Evolutionary conservation across 2,329 filamentous ascomycete genomes (phyloP).

Genomic region (Didymosphaeria variabile): DNA sequence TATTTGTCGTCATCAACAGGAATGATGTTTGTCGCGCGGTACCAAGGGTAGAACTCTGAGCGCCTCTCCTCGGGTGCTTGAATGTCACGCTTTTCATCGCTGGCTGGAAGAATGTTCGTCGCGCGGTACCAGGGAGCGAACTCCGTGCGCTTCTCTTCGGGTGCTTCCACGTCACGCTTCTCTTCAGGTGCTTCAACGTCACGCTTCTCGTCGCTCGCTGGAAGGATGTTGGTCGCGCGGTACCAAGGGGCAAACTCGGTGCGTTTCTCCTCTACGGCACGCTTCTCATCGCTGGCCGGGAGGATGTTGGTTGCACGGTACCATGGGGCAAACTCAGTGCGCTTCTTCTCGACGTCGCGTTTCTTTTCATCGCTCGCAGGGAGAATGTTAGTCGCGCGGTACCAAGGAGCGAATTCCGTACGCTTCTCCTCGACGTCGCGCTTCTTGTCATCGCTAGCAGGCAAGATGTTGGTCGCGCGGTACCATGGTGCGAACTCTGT

Average conservation of each 20-base stretch:
- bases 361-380: conserved; percentile 7
- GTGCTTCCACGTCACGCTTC: background rate
- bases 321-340: conserved; percentile 1
- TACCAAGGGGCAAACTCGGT: conserved; percentile 11
- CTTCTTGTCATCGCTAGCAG: conserved; percentile 10
- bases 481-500: conserved; percentile 10
- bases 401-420: conserved; percentile 1
- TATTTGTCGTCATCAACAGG: conserved; percentile 6
- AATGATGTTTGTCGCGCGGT: conserved; percentile 12
- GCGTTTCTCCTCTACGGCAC: conserved; percentile 2
- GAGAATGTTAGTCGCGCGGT: conserved; percentile 9
- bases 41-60: conserved; percentile 8
- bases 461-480: conserved; percentile 8
- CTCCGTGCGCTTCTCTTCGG: conserved; percentile 6
- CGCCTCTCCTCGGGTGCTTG: conserved; percentile 10
- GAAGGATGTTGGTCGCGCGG: conserved; percentile 6
- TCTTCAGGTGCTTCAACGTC: background rate
- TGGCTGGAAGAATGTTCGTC: conserved; percentile 14
- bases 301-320: conserved; percentile 13
- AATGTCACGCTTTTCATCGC: conserved; percentile 11
- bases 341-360: conserved; percentile 1
- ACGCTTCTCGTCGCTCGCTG: conserved; percentile 6
- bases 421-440: conserved; percentile 7
- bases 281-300: conserved; percentile 13
- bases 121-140: conserved; percentile 7